phyloP scores from a whole-genome alignment of 352 stramenopile species.

The Globisporangium yorkense region DNA sequence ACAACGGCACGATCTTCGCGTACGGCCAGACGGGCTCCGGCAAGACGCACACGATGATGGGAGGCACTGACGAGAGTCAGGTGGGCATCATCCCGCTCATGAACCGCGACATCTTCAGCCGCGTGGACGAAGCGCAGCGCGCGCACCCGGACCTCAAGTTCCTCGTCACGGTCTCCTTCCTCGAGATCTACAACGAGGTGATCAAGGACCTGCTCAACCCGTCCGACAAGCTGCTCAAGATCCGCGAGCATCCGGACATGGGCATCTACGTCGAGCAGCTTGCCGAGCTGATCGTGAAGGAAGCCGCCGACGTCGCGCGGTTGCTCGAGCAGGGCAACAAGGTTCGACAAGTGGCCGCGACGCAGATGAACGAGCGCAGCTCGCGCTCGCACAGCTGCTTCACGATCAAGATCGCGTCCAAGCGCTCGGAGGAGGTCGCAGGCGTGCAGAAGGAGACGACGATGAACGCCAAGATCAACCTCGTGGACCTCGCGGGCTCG shows the following conservation, averaged over 20 bases:
- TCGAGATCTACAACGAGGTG: constrained; percentile 95
- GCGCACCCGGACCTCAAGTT: constrained; percentile 59
- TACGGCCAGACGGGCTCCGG: constrained; percentile 74
- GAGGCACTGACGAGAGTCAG: constrained; percentile 32
- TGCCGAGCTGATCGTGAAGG: constrained; percentile 78
- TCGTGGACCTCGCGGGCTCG: constrained; percentile 90
- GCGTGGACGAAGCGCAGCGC: constrained; percentile 25
- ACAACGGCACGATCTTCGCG: constrained; percentile 79
- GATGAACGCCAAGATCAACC: constrained; percentile 88
- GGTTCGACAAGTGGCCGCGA: constrained; percentile 84
- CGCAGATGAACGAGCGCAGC: constrained; percentile 90
- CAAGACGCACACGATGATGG: constrained; percentile 90
- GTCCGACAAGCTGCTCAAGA: constrained; percentile 88
- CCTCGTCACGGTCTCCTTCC: constrained; percentile 89
- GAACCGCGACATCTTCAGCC: constrained; percentile 82
- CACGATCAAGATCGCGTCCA: constrained; percentile 88
- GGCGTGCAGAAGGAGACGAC: constrained; percentile 62
- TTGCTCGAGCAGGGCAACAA: constrained; percentile 88
- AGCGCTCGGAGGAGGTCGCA: constrained; percentile 46
- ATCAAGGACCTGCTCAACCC: constrained; percentile 93
- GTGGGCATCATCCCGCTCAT: constrained; percentile 87
- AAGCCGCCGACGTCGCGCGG: constrained; percentile 66
- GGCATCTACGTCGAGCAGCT: constrained; percentile 92
- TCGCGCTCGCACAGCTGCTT: constrained; percentile 90
- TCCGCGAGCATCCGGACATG: constrained; percentile 90